phyloP scores from a whole-genome alignment of 768 basidiomycete species.

The Mycena floridula region DNA sequence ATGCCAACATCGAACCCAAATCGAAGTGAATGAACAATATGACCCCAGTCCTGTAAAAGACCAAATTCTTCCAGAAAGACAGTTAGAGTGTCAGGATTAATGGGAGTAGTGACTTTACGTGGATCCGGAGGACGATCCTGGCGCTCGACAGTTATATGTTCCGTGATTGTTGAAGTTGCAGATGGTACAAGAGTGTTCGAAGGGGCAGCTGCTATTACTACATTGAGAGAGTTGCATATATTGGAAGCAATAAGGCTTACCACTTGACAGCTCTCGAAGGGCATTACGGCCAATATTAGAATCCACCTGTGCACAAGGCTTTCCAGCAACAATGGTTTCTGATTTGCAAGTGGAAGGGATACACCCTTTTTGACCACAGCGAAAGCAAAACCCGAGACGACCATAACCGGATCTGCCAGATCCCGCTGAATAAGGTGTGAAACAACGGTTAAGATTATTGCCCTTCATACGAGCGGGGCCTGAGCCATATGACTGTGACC shows the following conservation, averaged over 20 bases:
- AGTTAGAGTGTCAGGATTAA: conserved; percentile 15
- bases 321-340: conserved; percentile 15
- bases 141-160: conserved; percentile 26
- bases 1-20: conserved; percentile 32
- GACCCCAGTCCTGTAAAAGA: conserved; percentile 15
- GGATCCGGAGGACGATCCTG: conserved; percentile 19
- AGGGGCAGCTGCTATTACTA: conserved; percentile 11
- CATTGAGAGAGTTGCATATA: conserved; percentile 16
- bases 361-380: conserved; percentile 18
- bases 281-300: conserved; percentile 11
- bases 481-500: no score
- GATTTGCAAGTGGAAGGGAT: conserved; percentile 16
- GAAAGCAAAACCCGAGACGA: conserved; percentile 18
- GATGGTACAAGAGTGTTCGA: conserved; percentile 24
- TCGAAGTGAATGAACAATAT: conserved; percentile 24
- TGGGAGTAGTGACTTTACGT: conserved; percentile 23
- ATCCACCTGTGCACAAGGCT: conserved; percentile 9
- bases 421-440: background rate
- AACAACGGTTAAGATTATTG: background rate
- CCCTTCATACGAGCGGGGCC: background rate
- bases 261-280: conserved; percentile 13
- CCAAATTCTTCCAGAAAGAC: conserved; percentile 7
- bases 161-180: conserved; percentile 13
- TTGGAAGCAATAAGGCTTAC: conserved; percentile 21
- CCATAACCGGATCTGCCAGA: background rate